Evolutionary conservation across 805 yeast species (phyloP).

Genomic region (Sungouiella blattae): DNA sequence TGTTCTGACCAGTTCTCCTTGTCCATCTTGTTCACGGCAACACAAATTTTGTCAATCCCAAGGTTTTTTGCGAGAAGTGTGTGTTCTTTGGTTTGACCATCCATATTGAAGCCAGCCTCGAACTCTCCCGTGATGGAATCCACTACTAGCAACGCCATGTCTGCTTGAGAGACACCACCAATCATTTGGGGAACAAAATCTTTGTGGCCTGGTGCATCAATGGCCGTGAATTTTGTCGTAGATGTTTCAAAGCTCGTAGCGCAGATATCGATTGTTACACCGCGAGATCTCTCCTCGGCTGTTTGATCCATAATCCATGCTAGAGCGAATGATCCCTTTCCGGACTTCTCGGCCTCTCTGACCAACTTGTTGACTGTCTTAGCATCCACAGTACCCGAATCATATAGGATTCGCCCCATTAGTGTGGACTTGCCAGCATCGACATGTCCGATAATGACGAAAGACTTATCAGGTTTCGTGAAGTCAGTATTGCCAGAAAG

Average conservation of each 20-base stretch:
- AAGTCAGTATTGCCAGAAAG: constrained; percentile 27
- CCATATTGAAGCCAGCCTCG: constrained; percentile 62
- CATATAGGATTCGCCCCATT: constrained; percentile 69
- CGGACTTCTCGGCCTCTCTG: constrained; percentile 61
- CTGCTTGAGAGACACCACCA: constrained; percentile 79
- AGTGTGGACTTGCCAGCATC: constrained; percentile 84
- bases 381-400: constrained; percentile 62
- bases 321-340: constrained; percentile 75
- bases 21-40: constrained; percentile 73
- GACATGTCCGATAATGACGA: constrained; percentile 82
- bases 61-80: constrained; percentile 62
- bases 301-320: constrained; percentile 89
- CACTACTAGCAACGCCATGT: constrained; percentile 66
- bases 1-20: constrained; percentile 52
- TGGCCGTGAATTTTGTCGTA: constrained; percentile 56
- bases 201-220: constrained; percentile 83
- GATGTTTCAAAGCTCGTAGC: constrained; percentile 62
- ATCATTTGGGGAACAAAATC: constrained; percentile 86
- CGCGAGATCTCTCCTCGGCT: constrained; percentile 67
- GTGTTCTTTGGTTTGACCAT: constrained; percentile 80
- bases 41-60: constrained; percentile 59
- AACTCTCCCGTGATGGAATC: constrained; percentile 66
- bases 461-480: constrained; percentile 57
- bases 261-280: constrained; percentile 77
- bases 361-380: constrained; percentile 60